A percentile compares a stretch with the other conserved stretches of the same genome.
Evolutionary conservation across 192 early-diverging fungal species (phyloP).

Genomic region (Funneliformis mosseae): DNA sequence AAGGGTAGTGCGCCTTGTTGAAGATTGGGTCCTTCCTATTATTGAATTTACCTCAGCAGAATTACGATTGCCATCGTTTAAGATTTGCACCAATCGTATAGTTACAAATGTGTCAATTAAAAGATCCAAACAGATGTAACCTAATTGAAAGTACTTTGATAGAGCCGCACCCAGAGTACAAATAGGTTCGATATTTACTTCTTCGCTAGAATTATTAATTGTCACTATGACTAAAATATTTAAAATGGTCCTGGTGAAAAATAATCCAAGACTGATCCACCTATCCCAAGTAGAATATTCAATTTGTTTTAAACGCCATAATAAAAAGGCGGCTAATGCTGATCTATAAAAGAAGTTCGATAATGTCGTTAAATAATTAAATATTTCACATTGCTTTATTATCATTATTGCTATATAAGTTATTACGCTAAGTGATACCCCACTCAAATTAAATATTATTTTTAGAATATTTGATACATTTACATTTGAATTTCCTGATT

Average conservation of each 20-base stretch:
- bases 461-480: conserved; percentile 24
- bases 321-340: conserved; percentile 17
- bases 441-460: conserved; percentile 27
- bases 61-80: conserved; percentile 19
- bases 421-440: not conserved
- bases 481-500: not conserved
- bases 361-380: not conserved
- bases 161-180: too few species aligned
- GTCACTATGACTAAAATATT: not conserved
- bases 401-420: not conserved
- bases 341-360: conserved; percentile 23
- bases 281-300: conserved; percentile 26
- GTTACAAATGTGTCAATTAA: conserved; percentile 18
- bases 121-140: conserved; percentile 7
- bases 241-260: conserved; percentile 7
- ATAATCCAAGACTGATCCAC: conserved; percentile 4
- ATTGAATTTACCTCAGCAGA: not conserved
- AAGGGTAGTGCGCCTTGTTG: conserved; percentile 5
- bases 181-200: too few species aligned
- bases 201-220: not conserved
- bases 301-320: conserved; percentile 30
- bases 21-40: not conserved
- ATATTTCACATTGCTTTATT: not conserved
- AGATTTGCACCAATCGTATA: conserved; percentile 14
- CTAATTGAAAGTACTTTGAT: not conserved